Evolutionary conservation across 768 basidiomycete genomes (phyloP), one percentile per base, ranked within the genome.

Genomic region (Tricholoma saponaceum): DNA sequence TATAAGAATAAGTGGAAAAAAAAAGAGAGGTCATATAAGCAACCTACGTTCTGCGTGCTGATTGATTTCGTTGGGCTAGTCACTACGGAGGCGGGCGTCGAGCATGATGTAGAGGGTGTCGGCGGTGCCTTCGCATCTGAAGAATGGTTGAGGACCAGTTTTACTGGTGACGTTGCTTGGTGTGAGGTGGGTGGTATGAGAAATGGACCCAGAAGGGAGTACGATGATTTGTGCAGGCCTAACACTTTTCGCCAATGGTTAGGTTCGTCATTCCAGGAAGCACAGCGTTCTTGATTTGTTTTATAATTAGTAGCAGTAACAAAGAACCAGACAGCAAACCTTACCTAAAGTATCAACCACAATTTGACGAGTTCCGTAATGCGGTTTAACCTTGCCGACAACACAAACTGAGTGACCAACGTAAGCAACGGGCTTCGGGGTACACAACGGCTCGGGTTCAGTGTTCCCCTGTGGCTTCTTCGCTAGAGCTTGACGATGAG

Each of bases 221-320:
- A 91, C 30, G 70, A 72, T 0, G 72, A 75, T 58, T 72, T 69
- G 64, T 88, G 87, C 5, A 89, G 71, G 1, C 75, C 64, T 4
- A 74, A 71, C 9, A 89, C 86, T 4, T 58, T 64, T 50, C 74
- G 71, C 74, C 82, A 81, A 61, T 91, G 89, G 3, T 63, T 58
- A 6, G 84, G 74, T 67, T 90, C 86, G 3, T 88, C 85, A 59
- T 84, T 84, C 0, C 69, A 66, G 9, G 83, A 81, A 16, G 57
- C 56, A 66, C 82, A 86, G 23, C 58, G 64, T 20, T 72, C 83
- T 87, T 51, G 12, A 54, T 10, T 8, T 30, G 35, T 4, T 39
- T 44, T 14, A 41, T 53, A 32, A 52, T 44, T 52, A 25, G 30
- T 23, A 28, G 55, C 47, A 26, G 43, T 39, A 35, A 41, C 30